Conservation (phyloP, 1,284 basidiomycete species). For the Trichosporon faecale region DNA sequence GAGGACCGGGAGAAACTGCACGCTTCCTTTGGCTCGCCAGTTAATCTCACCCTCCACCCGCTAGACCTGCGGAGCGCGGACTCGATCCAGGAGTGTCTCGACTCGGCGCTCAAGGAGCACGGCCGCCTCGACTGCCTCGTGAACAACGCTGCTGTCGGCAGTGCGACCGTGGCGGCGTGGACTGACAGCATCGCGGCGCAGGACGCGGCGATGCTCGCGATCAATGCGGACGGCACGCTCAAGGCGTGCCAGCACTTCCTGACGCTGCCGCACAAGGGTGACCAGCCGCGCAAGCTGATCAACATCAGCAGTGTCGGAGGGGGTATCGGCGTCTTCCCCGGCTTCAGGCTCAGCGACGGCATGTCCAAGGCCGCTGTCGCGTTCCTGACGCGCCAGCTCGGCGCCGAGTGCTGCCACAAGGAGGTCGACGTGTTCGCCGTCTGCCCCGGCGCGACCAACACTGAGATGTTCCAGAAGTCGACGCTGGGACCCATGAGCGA, state of each 20-base stretch:
- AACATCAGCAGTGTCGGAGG: not conserved
- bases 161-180: not conserved
- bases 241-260: constrained; percentile 7
- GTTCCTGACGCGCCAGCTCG: not conserved
- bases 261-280: not conserved
- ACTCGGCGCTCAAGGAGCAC: not conserved
- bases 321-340: not conserved
- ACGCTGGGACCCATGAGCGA: not conserved
- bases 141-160: not conserved
- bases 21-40: not conserved
- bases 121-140: not conserved
- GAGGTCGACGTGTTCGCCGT: not conserved
- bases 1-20: not conserved
- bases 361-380: not conserved
- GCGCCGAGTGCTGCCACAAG: not conserved
- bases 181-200: not conserved
- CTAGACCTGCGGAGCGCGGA: not conserved
- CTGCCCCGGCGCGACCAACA: not conserved
- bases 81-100: not conserved
- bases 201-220: not conserved
- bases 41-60: not conserved
- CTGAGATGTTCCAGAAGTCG: not conserved
- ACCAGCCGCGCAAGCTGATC: not conserved
- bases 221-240: not conserved
- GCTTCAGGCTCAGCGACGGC: not conserved